Conservation (phyloP, 148 eudicot genomes). For the Rhododendron ferrugineum region DNA sequence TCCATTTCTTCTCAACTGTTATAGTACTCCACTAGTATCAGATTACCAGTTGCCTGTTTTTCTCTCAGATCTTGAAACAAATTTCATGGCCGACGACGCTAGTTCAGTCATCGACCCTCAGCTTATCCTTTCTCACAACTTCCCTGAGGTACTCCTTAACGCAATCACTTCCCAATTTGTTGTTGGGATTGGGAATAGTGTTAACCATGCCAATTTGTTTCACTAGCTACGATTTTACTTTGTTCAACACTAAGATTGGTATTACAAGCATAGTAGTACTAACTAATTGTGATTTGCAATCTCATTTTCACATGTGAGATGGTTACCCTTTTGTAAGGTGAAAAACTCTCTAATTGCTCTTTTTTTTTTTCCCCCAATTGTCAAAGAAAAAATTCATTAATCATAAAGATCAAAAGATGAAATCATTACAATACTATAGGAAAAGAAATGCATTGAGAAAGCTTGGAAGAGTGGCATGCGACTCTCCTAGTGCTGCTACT, state of each 20-base stretch:
- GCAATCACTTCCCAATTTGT: not conserved
- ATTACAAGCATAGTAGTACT: no score
- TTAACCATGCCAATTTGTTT: not conserved
- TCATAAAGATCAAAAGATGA: not conserved
- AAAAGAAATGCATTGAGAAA: not conserved
- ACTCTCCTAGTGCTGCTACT: not conserved
- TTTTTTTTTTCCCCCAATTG: no score
- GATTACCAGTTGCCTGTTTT: not conserved
- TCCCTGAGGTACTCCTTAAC: slow-evolving; percentile 50
- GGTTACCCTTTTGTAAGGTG: not conserved
- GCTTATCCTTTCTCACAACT: slow-evolving; percentile 50
- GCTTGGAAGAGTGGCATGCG: not conserved
- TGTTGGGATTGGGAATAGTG: not conserved
- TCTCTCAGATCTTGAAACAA: not conserved
- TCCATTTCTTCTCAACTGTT: not conserved
- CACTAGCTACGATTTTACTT: not conserved
- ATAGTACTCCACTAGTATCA: not conserved
- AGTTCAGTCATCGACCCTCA: slow-evolving; percentile 49
- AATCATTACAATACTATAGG: not conserved
- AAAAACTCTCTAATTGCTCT: not conserved
- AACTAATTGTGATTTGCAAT: not conserved
- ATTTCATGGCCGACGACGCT: slow-evolving; percentile 24
- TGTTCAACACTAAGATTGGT: no score
- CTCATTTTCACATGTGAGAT: not conserved
- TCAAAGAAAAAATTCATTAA: no score